Percentiles rank a stretch among this genome's conserved stretches.
These are phyloP conservation scores for Microdochium paspali DNA, from an alignment of 2,329 filamentous ascomycete genomes.

Conservation along the genomic window DNA sequence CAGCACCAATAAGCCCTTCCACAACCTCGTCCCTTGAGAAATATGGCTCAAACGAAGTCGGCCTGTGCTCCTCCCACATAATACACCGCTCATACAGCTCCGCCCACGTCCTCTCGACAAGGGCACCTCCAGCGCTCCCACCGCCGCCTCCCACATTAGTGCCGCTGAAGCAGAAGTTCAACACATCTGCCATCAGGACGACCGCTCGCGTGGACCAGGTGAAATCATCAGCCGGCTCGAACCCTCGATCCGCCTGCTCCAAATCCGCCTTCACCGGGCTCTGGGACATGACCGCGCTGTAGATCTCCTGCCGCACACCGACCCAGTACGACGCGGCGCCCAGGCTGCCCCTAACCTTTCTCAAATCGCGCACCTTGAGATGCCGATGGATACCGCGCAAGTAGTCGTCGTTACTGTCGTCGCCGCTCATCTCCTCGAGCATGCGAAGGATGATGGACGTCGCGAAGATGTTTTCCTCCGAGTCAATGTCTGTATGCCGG, in stretches of 20 bases:
- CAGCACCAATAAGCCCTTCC: background rate
- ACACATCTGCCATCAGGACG: background rate
- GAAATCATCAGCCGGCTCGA: background rate
- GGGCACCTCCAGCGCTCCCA: background rate
- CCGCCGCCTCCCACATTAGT: background rate
- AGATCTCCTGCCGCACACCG: slow-evolving; percentile 26
- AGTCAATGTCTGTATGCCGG: slow-evolving; percentile 19
- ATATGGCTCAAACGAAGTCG: background rate
- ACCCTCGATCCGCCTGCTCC: background rate
- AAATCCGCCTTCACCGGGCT: background rate
- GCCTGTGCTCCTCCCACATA: background rate
- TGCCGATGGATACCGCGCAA: background rate
- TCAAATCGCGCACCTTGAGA: background rate
- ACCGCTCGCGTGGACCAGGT: background rate
- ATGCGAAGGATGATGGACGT: slow-evolving; percentile 47
- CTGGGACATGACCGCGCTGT: slow-evolving; percentile 16
- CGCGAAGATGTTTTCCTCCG: slow-evolving; percentile 42
- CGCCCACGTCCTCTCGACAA: background rate
- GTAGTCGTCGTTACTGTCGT: slow-evolving; percentile 1
- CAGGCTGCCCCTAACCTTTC: slow-evolving; percentile 13
- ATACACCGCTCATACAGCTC: background rate
- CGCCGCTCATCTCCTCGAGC: slow-evolving; percentile 39
- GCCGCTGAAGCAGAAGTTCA: background rate
- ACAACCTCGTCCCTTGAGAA: background rate
- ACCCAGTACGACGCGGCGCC: slow-evolving; percentile 26